phyloP scores from a whole-genome alignment of 805 yeast genomes.

The Candida pini region DNA sequence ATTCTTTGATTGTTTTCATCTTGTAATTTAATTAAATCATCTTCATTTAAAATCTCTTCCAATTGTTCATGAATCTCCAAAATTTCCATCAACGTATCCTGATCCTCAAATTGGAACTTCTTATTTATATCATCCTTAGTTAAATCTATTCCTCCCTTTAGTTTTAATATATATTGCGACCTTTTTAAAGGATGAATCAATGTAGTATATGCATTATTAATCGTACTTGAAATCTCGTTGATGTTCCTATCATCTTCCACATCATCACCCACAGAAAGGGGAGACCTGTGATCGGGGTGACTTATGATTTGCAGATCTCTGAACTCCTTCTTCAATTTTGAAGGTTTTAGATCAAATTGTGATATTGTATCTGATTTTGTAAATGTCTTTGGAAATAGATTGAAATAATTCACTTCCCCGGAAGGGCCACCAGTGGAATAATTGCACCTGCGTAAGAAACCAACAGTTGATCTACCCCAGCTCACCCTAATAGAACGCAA shows the following conservation, averaged over 20 bases:
- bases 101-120: slow-evolving; percentile 32
- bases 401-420: slow-evolving; percentile 39
- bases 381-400: slow-evolving; percentile 71
- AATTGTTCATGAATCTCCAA: slow-evolving; percentile 81
- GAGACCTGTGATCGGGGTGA: slow-evolving; percentile 69
- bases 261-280: slow-evolving; percentile 7
- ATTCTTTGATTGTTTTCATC: slow-evolving; percentile 56
- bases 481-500: too few relatives aligned
- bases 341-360: slow-evolving; percentile 51
- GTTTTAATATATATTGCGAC: slow-evolving; percentile 51
- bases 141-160: slow-evolving; percentile 45
- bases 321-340: slow-evolving; percentile 65
- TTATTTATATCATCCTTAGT: slow-evolving; percentile 51
- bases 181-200: slow-evolving; percentile 66
- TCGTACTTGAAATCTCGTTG: slow-evolving; percentile 45
- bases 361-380: slow-evolving; percentile 56
- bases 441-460: too few relatives aligned
- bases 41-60: slow-evolving; percentile 55
- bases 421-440: too few relatives aligned
- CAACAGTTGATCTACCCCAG: too few relatives aligned
- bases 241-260: too few relatives aligned
- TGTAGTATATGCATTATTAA: slow-evolving; percentile 76
- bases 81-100: slow-evolving; percentile 64
- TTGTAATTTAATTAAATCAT: slow-evolving; percentile 50
- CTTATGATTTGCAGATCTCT: slow-evolving; percentile 61